Conservation (phyloP, 352 stramenopile genomes). For the Elongisporangium prolatum region DNA sequence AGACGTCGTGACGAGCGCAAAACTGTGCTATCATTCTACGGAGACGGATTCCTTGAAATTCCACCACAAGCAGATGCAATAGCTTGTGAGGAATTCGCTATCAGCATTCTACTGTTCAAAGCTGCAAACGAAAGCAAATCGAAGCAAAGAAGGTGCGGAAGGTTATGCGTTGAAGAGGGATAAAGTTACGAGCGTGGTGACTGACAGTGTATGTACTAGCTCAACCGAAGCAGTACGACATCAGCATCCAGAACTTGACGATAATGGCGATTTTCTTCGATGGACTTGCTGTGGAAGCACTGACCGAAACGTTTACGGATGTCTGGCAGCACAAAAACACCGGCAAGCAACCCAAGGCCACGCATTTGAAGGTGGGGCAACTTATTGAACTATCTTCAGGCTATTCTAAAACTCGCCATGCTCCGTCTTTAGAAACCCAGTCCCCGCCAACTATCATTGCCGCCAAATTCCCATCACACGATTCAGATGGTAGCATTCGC, state of each 20-base stretch:
- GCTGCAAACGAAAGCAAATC: slow-evolving; percentile 31
- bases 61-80: slow-evolving; percentile 4
- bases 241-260: slow-evolving; percentile 46
- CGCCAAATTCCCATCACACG: slow-evolving; percentile 20
- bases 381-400: background rate
- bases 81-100: slow-evolving; percentile 20
- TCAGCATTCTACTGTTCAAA: slow-evolving; percentile 43
- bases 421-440: background rate
- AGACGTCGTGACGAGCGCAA: background rate
- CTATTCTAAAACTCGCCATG: background rate
- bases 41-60: slow-evolving; percentile 49
- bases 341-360: background rate
- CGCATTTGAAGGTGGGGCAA: slow-evolving; percentile 7
- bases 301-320: slow-evolving; percentile 47
- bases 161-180: slow-evolving; percentile 13
- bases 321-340: slow-evolving; percentile 2
- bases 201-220: slow-evolving; percentile 5
- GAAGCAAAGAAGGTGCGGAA: background rate
- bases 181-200: background rate
- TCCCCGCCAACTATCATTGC: slow-evolving; percentile 37
- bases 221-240: slow-evolving; percentile 38
- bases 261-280: slow-evolving; percentile 48
- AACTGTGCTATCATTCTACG: slow-evolving; percentile 41
- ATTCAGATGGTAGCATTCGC: slow-evolving; percentile 9
- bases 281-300: slow-evolving; percentile 63